A percentile compares a stretch with the other conserved stretches of the same genome.
phyloP scores from a whole-genome alignment of 371 early-diverging fungal species.

The Mucor irregularis region DNA sequence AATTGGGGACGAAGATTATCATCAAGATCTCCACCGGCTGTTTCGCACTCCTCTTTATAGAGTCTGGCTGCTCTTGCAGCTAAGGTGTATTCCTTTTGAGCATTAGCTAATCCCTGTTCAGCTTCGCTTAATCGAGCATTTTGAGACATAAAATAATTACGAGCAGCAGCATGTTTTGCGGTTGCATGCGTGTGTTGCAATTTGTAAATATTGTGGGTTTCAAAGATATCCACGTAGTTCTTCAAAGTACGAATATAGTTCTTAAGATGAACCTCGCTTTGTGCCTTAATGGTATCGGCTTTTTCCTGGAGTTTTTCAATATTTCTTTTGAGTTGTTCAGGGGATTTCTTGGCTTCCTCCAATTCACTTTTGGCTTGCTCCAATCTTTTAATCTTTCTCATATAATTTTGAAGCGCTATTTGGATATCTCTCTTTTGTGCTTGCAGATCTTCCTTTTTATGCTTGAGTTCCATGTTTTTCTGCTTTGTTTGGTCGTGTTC shows the following conservation, averaged over 20 bases:
- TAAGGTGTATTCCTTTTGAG: neutral
- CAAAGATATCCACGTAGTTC: neutral
- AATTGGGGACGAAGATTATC: constrained; percentile 55
- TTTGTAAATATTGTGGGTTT: neutral
- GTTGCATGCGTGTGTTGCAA: neutral
- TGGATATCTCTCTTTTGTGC: constrained; percentile 25
- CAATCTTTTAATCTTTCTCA: constrained; percentile 6
- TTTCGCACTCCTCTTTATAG: constrained; percentile 41
- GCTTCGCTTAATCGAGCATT: constrained; percentile 2
- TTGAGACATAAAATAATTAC: neutral
- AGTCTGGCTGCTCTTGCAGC: constrained; percentile 19
- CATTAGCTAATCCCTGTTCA: neutral
- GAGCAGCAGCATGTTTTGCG: neutral
- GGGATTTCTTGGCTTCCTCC: constrained; percentile 1
- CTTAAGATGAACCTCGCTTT: neutral
- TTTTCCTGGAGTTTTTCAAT: neutral
- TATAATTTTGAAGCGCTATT: constrained; percentile 1
- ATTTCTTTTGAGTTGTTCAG: constrained; percentile 2
- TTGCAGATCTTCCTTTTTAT: constrained; percentile 39
- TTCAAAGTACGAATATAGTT: neutral
- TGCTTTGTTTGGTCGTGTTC: constrained; percentile 23
- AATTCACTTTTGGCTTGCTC: neutral
- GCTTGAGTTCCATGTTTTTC: constrained; percentile 22
- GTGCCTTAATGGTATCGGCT: no score
- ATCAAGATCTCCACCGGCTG: constrained; percentile 37